Conservation (phyloP, 2,329 filamentous ascomycete species). For the Penicillium polonicum region DNA sequence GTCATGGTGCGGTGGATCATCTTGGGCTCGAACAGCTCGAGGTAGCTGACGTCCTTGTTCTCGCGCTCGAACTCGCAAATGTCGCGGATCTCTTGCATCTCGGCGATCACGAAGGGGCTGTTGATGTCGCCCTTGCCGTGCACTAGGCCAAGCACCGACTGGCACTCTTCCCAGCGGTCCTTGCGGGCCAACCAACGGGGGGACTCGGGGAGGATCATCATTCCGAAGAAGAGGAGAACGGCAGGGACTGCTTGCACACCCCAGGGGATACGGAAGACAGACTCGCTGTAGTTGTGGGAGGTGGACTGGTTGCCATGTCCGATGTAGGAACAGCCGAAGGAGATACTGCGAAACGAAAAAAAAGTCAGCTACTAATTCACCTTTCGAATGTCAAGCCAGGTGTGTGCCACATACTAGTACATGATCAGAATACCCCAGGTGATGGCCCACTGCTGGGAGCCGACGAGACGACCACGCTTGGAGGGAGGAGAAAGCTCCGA, state of each 20-base stretch:
- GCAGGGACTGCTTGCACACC: slow-evolving; percentile 63
- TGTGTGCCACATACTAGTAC: slow-evolving; percentile 62
- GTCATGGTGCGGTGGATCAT: slow-evolving; percentile 73
- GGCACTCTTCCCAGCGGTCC: slow-evolving; percentile 57
- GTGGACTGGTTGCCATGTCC: slow-evolving; percentile 26
- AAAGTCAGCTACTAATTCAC: not conserved
- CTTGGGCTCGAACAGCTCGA: slow-evolving; percentile 69
- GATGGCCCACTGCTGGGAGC: slow-evolving; percentile 73
- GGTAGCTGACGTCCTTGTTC: slow-evolving; percentile 67
- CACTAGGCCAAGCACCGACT: slow-evolving; percentile 53
- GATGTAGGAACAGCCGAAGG: slow-evolving; percentile 11
- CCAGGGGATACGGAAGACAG: slow-evolving; percentile 65
- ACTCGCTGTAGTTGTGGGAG: slow-evolving; percentile 35
- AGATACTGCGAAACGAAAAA: slow-evolving; percentile 43
- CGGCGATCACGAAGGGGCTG: slow-evolving; percentile 64
- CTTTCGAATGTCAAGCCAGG: slow-evolving; percentile 46
- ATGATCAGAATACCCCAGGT: slow-evolving; percentile 70
- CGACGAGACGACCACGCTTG: slow-evolving; percentile 63
- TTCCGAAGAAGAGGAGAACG: slow-evolving; percentile 56
- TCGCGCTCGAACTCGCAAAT: slow-evolving; percentile 71
- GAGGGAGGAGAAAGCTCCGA: slow-evolving; percentile 61
- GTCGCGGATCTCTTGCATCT: slow-evolving; percentile 70
- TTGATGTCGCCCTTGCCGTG: slow-evolving; percentile 65
- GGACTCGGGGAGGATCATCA: slow-evolving; percentile 56
- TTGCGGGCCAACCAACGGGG: slow-evolving; percentile 64